Base-by-base conservation (phyloP, 2,329 filamentous ascomycete genomes). In the Botrytis sinoallii region DNA sequence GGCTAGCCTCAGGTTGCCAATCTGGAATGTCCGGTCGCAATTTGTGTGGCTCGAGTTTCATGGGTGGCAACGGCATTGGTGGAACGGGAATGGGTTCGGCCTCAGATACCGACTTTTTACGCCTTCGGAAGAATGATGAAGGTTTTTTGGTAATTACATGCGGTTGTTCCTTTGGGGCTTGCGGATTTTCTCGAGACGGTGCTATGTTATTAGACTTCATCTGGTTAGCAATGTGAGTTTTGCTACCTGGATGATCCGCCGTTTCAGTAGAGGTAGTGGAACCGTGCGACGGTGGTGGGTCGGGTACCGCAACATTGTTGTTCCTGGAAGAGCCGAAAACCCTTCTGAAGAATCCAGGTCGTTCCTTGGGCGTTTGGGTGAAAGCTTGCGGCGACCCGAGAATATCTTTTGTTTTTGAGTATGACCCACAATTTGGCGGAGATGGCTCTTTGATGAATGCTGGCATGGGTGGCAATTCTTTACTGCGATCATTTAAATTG, bases 91-190 rank as follows among this genome's bases (percentile, higher is more conserved):
- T 90, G 48, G 92, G 90, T 35, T 89, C 86, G 63, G 78, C 82
- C 76, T 97, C 94, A 22, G 90, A 88, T 48, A 94, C 83, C 8
- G 95, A 97, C 87, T 95, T 97, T 88, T 98, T 98, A 76, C 95
- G 89, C 74, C 96, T 88, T 75, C 96, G 89, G 84, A 98, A 98
- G 84, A 99, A 98, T 0, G 94, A 95, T 1, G 95, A 97, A 6
- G 93, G 89, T 82, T 98, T 98, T 85, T 98, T 98, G 79, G 93
- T 92, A 70, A 98, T 84, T 5, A 80, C 76, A 76, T 80, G 78
- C 3, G 76, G 61, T 44, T 75, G 75, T 67, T 81, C 80, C 71
- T 79, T 80, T 9, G 79, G 74, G 10, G 79, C 65, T 35, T 78
- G 77, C 20, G 80, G 77, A 10, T 75, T 71, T 75, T 81, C 78